Evolutionary conservation across 352 stramenopile species (phyloP).

Genomic region (Globisporangium takayamanum): DNA sequence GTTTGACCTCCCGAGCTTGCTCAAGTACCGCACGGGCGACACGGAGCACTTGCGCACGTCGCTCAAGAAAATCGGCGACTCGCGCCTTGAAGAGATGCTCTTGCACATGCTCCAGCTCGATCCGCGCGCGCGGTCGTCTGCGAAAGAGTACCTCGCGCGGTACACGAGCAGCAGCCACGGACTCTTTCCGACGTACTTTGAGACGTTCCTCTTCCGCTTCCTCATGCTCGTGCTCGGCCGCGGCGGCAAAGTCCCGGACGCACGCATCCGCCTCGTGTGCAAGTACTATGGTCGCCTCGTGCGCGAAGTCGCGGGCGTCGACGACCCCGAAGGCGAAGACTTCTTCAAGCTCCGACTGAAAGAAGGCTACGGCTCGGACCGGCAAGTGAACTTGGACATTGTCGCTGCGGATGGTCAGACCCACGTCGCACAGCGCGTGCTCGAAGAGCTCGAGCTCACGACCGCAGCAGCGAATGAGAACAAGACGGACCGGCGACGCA

Average conservation of each 20-base stretch:
- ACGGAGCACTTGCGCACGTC: conserved; percentile 66
- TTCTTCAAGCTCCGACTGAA: conserved; percentile 88
- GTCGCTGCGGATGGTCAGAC: conserved; percentile 36
- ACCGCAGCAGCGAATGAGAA: conserved; percentile 34
- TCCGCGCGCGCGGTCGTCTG: conserved; percentile 76
- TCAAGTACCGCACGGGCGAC: conserved; percentile 83
- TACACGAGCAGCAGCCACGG: conserved; percentile 49
- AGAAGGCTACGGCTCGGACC: conserved; percentile 77
- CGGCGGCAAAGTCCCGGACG: conserved; percentile 86
- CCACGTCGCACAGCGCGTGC: conserved; percentile 68
- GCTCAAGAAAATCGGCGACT: conserved; percentile 91
- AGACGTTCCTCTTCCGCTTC: conserved; percentile 87
- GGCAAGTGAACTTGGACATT: conserved; percentile 36
- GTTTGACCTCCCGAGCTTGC: conserved; percentile 91
- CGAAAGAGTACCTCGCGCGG: conserved; percentile 86
- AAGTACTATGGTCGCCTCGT: conserved; percentile 91
- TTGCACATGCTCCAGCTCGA: conserved; percentile 94
- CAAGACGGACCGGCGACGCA: background rate
- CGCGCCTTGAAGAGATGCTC: conserved; percentile 84
- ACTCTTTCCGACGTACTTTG: conserved; percentile 84
- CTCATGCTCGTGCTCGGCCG: conserved; percentile 78
- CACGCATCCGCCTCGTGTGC: conserved; percentile 88
- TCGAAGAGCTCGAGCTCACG: conserved; percentile 54
- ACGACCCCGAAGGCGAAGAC: conserved; percentile 84
- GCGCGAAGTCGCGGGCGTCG: conserved; percentile 86